These are phyloP conservation scores for Claviceps quebecensis DNA, from an alignment of 2,329 filamentous ascomycete genomes.

Conservation along the genomic window DNA sequence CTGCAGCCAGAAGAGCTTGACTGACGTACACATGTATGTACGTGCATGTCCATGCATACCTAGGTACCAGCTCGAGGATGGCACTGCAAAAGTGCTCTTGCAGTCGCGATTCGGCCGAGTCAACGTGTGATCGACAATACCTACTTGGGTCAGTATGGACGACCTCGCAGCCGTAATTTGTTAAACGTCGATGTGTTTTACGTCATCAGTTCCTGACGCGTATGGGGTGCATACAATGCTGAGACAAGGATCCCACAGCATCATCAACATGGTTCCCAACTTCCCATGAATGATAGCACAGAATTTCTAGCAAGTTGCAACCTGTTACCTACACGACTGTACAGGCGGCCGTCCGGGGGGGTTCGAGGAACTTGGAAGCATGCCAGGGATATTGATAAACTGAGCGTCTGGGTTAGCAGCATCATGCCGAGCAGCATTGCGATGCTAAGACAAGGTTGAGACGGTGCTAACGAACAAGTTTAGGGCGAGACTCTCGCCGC, in stretches of 20 bases:
- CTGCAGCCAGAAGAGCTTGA: too few relatives aligned
- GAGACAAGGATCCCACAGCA: constrained; percentile 26
- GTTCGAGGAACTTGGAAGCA: constrained; percentile 41
- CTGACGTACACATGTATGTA: too few relatives aligned
- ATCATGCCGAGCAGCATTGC: constrained; percentile 35
- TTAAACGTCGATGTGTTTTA: constrained; percentile 27
- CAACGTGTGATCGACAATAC: constrained; percentile 81
- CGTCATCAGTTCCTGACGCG: constrained; percentile 49
- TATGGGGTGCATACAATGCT: constrained; percentile 48
- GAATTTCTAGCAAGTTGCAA: constrained; percentile 28
- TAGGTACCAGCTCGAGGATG: constrained; percentile 18
- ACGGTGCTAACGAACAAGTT: constrained; percentile 22
- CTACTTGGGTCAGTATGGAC: constrained; percentile 24
- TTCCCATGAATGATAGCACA: constrained; percentile 23
- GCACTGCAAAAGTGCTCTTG: constrained; percentile 19
- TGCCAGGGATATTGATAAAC: constrained; percentile 33
- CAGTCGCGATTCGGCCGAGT: constrained; percentile 25
- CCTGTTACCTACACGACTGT: constrained; percentile 36
- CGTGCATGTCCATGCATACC: constrained; percentile 17
- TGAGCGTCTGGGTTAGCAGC: constrained; percentile 30
- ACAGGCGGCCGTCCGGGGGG: constrained; percentile 41
- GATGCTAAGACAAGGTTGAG: constrained; percentile 16
- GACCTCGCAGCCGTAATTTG: constrained; percentile 20
- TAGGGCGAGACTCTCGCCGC: constrained; percentile 20
- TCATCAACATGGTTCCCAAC: constrained; percentile 37